Percentiles rank a stretch among this genome's conserved stretches.
Evolutionary conservation across 2,329 filamentous ascomycete genomes (phyloP).

Genomic region (Stenocarpella maydis): DNA sequence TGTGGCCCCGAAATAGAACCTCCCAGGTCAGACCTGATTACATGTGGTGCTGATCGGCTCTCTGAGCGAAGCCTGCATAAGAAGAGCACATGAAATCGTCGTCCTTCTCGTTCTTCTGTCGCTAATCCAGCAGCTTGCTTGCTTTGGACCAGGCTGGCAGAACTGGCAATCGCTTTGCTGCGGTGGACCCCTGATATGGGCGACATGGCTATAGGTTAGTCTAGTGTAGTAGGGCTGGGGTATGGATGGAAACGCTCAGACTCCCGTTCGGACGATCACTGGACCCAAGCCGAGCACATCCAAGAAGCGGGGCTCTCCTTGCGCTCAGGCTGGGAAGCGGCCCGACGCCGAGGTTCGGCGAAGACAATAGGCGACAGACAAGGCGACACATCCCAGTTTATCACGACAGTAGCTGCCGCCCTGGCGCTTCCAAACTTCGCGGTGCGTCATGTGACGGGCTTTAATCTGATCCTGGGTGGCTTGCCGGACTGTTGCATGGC

Average conservation of each 20-base stretch:
- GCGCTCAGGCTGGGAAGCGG: conserved; percentile 16
- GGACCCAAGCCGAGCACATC: not conserved
- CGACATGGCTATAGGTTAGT: not conserved
- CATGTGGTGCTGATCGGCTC: conserved; percentile 11
- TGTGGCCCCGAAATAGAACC: conserved; percentile 18
- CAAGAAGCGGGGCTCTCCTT: conserved; percentile 25
- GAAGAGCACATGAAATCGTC: not conserved
- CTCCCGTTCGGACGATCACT: conserved; percentile 18
- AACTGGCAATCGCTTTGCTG: not conserved
- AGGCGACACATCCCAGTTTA: not conserved
- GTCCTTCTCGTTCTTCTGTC: not conserved
- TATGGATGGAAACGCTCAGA: conserved; percentile 14
- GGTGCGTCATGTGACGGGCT: conserved; percentile 6
- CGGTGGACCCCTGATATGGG: conserved; percentile 5
- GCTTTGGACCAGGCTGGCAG: too few species aligned
- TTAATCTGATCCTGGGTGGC: not conserved
- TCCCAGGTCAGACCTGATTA: conserved; percentile 7
- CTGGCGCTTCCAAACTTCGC: not conserved
- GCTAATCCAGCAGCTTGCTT: not conserved
- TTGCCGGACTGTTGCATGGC: not conserved
- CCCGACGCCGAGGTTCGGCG: conserved; percentile 24
- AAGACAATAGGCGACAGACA: not conserved
- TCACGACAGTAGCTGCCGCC: not conserved
- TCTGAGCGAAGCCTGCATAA: not conserved
- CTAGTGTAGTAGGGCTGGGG: conserved; percentile 17